These are phyloP conservation scores for Coniochaeta sp. DNA, from an alignment of 2,329 filamentous ascomycete species.

Conservation along the genomic window DNA sequence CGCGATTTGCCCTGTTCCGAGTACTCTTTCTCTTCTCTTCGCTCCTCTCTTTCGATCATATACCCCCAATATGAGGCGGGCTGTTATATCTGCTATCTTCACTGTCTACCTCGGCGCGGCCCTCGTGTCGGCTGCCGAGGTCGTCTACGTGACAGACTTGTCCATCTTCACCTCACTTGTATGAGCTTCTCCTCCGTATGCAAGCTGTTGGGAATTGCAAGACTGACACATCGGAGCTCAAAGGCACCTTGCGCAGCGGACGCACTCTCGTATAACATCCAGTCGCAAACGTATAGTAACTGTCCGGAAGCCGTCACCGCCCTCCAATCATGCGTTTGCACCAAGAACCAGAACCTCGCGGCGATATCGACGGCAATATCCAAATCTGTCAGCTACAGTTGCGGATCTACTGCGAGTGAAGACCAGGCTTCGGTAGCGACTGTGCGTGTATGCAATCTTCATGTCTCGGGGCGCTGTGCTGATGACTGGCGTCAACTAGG, in stretches of 20 bases:
- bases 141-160: constrained; percentile 39
- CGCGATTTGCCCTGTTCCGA: neutral
- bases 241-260: constrained; percentile 43
- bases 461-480: neutral
- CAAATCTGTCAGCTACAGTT: constrained; percentile 30
- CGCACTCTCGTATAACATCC: constrained; percentile 37
- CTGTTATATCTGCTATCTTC: constrained; percentile 2
- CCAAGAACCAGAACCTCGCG: constrained; percentile 33
- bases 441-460: constrained; percentile 7
- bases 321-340: constrained; percentile 46
- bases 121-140: constrained; percentile 11
- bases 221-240: constrained; percentile 2
- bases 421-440: constrained; percentile 39
- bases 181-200: constrained; percentile 7
- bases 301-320: constrained; percentile 36
- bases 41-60: neutral
- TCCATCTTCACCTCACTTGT: constrained; percentile 33
- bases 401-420: constrained; percentile 37
- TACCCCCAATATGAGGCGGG: constrained; percentile 9
- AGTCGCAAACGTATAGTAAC: constrained; percentile 30
- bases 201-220: neutral
- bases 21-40: neutral
- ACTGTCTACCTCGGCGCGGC: constrained; percentile 3
- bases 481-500: constrained; percentile 3
- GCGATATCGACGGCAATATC: constrained; percentile 31